phyloP scores from a whole-genome alignment of 305 asterid species.

The Solanum hybrid region DNA sequence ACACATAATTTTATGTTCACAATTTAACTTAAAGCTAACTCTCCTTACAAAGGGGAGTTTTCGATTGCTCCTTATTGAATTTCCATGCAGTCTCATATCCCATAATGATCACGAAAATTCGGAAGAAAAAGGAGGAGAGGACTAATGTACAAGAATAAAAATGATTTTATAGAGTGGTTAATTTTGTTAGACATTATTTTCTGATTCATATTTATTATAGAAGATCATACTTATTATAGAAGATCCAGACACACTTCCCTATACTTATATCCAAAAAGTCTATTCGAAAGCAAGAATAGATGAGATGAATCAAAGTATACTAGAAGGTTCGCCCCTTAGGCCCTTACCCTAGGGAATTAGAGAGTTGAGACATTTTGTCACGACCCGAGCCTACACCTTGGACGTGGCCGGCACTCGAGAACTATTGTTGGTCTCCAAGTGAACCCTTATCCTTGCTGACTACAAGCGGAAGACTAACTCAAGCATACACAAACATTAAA shows the following conservation, averaged over 20 bases:
- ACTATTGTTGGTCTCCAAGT: no score
- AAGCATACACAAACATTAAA: no score
- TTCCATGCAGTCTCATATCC: background rate
- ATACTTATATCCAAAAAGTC: background rate
- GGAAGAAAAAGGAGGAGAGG: background rate
- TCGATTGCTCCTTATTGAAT: background rate
- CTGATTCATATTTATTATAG: background rate
- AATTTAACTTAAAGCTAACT: background rate
- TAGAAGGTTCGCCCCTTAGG: background rate
- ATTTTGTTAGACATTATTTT: background rate
- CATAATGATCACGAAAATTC: background rate
- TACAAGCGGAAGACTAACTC: no score
- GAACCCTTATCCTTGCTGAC: no score
- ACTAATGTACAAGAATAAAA: background rate
- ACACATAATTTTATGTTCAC: background rate
- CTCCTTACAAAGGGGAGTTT: background rate
- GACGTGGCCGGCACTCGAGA: no score
- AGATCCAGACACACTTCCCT: background rate
- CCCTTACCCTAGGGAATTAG: background rate
- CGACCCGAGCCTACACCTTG: no score
- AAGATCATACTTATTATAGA: background rate
- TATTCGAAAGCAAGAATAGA: background rate
- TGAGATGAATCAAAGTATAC: background rate
- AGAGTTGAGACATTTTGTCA: background rate
- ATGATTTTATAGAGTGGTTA: background rate